Evolutionary conservation across 495 filamentous ascomycete species (phyloP), one percentile per base, ranked within the genome.

Genomic region (Neurospora sp.): DNA sequence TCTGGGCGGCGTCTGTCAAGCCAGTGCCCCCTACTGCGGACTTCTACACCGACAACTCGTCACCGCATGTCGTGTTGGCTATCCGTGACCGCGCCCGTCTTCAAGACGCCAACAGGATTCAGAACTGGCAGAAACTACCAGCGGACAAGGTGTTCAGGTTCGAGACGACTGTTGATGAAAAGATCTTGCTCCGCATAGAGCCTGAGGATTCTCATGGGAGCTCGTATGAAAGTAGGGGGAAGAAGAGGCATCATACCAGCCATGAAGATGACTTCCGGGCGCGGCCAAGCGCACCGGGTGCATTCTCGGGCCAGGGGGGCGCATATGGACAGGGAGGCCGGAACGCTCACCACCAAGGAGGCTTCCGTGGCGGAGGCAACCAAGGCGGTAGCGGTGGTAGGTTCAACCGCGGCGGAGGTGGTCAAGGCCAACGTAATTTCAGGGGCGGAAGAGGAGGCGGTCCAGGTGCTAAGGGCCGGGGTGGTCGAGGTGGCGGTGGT

Each of bases 101-200:
- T 1, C 85, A 89, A 42, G 94, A 98, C 77, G 94, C 93, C 37
- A 87, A 86, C 70, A 91, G 89, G 76, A 98, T 98, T 71, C 88
- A 90, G 38, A 90, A 92, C 73, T 99, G 96, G 96, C 89, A 93
- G 77, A 89, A 91, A 3, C 85, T 96, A 11, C 84, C 91, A 4
- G 82, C 88, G 38, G 90, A 93, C 18, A 89, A 90, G 72, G 78
- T 79, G 11, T 85, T 94, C 70, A 84, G 86, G 2, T 91, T 99
- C 75, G 91, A 93, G 73, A 93, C 92, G 1, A 89, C 88, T 1
- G 90, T 99, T 3, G 93, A 92, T 11, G 94, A 98, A 83, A 97
- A 96, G 82, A 88, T 91, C 20, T 82, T 95, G 69, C 83, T 98
- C 62, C 88, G 92, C 12, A 89, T 98, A 42, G 93, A 97, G 80